Evolutionary conservation across 192 early-diverging fungal species (phyloP).

Genomic region (Gaertneriomyces sp.): DNA sequence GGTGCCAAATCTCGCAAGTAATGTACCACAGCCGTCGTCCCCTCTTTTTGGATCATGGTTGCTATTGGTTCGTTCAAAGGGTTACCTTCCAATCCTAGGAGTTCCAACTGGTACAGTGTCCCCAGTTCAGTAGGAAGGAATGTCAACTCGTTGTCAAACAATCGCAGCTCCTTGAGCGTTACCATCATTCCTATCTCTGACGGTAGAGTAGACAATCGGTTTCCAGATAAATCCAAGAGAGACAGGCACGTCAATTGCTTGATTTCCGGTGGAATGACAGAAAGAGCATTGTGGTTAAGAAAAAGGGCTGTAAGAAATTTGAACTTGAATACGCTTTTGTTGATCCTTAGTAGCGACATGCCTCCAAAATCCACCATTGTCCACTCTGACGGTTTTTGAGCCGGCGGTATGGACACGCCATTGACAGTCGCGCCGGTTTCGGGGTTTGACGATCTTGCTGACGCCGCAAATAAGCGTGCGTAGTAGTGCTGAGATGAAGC

Average conservation of each 20-base stretch:
- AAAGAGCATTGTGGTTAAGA: slow-evolving; percentile 92
- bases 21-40: slow-evolving; percentile 72
- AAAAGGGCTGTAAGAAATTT: slow-evolving; percentile 86
- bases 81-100: slow-evolving; percentile 92
- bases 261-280: slow-evolving; percentile 70
- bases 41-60: slow-evolving; percentile 79
- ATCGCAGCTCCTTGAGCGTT: slow-evolving; percentile 72
- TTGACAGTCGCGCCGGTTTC: slow-evolving; percentile 45
- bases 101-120: slow-evolving; percentile 82
- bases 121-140: slow-evolving; percentile 87
- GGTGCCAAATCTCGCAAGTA: slow-evolving; percentile 75
- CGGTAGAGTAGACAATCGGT: slow-evolving; percentile 76
- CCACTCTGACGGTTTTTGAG: slow-evolving; percentile 69
- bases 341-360: slow-evolving; percentile 84
- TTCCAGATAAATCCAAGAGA: slow-evolving; percentile 84
- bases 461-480: slow-evolving; percentile 81
- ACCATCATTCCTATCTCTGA: slow-evolving; percentile 84
- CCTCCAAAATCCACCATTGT: slow-evolving; percentile 90
- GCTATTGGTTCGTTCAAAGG: slow-evolving; percentile 80
- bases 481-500: slow-evolving; percentile 83
- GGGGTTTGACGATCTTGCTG: slow-evolving; percentile 52
- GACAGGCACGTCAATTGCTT: slow-evolving; percentile 62
- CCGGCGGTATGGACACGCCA: slow-evolving; percentile 19
- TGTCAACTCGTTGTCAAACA: slow-evolving; percentile 89
- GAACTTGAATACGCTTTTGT: slow-evolving; percentile 73